Percentiles rank a stretch among this genome's conserved stretches.
phyloP scores from a whole-genome alignment of 139 green algal species.

The Diplosphaera chodatii region DNA sequence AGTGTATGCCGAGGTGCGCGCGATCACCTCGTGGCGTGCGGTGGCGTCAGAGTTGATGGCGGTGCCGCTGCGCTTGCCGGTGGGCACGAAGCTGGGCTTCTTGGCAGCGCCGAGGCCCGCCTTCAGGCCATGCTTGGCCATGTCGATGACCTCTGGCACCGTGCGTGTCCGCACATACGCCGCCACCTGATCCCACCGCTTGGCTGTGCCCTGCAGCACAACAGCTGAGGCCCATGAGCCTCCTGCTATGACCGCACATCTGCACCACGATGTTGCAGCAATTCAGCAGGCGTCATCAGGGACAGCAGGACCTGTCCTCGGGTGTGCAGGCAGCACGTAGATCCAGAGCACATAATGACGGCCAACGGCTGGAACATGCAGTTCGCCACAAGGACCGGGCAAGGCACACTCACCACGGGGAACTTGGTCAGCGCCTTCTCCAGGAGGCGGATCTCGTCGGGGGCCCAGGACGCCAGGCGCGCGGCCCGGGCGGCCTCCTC shows the following conservation, averaged over 20 bases:
- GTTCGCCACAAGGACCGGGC: no score
- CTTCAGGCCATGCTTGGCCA: conserved; percentile 75
- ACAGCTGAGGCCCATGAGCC: no score
- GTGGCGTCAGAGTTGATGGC: conserved; percentile 47
- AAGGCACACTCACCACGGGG: conserved; percentile 62
- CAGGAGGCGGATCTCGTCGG: conserved; percentile 87
- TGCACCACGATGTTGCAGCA: no score
- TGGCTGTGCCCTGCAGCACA: conserved; percentile 68
- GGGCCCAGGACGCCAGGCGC: conserved; percentile 40
- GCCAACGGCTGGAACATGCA: no score
- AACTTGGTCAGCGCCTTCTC: conserved; percentile 88
- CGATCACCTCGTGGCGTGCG: no score
- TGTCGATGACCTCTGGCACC: conserved; percentile 77
- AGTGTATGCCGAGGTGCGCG: no score
- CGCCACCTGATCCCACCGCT: conserved; percentile 74
- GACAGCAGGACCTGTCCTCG: no score
- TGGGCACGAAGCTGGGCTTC: conserved; percentile 5
- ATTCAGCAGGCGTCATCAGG: no score
- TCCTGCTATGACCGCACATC: no score
- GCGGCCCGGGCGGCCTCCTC: conserved; percentile 21
- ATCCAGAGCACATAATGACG: no score
- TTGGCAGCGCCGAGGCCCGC: conserved; percentile 9
- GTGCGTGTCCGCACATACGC: conserved; percentile 73
- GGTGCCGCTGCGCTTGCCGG: conserved; percentile 26
- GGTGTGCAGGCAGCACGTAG: no score